Conservation (phyloP, 2,329 filamentous ascomycete species). For the Colletotrichum sublineola region DNA sequence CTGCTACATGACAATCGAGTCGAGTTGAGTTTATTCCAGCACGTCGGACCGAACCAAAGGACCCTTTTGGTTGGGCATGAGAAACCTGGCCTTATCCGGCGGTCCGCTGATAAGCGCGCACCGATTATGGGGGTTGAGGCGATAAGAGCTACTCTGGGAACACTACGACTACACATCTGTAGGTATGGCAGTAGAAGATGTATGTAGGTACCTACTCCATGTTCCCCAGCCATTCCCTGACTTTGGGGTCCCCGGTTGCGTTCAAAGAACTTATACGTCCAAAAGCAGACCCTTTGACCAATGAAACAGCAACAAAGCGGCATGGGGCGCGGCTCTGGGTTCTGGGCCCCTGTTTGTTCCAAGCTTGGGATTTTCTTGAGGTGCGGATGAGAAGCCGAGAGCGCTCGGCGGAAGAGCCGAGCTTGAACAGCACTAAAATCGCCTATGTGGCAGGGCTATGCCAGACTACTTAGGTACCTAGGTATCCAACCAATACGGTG, state of each 20-base stretch:
- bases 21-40: neutral
- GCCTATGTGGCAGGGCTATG: neutral
- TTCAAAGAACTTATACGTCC: slow-evolving; percentile 7
- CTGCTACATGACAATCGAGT: neutral
- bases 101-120: slow-evolving; percentile 33
- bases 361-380: neutral
- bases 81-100: slow-evolving; percentile 18
- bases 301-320: neutral
- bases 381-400: slow-evolving; percentile 33
- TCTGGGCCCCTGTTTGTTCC: neutral
- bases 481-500: too few relatives aligned
- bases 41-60: neutral
- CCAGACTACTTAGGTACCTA: neutral
- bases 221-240: slow-evolving; percentile 27
- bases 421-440: neutral
- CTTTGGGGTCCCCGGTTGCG: slow-evolving; percentile 6
- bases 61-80: slow-evolving; percentile 14
- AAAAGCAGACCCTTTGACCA: slow-evolving; percentile 23
- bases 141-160: slow-evolving; percentile 10
- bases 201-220: slow-evolving; percentile 3
- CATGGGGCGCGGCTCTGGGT: slow-evolving; percentile 1
- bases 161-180: neutral
- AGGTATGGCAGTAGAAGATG: neutral
- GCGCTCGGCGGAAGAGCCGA: slow-evolving; percentile 30
- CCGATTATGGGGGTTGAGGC: slow-evolving; percentile 3